Evolutionary conservation across 257 asterid species (phyloP).

Genomic region (Solanum virginianum): DNA sequence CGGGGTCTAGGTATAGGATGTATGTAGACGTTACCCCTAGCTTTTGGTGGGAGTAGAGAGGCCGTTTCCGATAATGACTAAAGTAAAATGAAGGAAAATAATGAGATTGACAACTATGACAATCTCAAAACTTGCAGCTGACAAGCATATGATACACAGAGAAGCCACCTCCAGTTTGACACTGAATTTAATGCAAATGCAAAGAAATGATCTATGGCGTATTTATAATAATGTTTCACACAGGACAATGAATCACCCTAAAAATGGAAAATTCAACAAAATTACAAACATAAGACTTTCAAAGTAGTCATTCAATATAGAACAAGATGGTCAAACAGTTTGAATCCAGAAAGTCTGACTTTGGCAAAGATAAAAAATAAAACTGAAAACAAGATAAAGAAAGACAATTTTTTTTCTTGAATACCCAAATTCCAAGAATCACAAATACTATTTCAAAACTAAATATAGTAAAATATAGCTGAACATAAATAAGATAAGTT

Average conservation of each 20-base stretch:
- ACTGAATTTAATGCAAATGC: not conserved
- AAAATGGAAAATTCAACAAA: slow-evolving; percentile 25
- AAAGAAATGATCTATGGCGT: not conserved
- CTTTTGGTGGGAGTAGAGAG: too few relatives aligned
- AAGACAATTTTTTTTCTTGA: not conserved
- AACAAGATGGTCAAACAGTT: slow-evolving; percentile 21
- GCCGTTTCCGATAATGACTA: too few relatives aligned
- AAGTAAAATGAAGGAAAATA: not conserved
- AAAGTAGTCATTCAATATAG: slow-evolving; percentile 15
- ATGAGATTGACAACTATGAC: not conserved
- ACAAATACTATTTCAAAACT: too few relatives aligned
- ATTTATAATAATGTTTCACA: slow-evolving; percentile 1
- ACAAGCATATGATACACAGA: not conserved
- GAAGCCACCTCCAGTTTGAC: not conserved
- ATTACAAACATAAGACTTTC: slow-evolving; percentile 8
- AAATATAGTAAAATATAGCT: not conserved
- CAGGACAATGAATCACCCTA: slow-evolving; percentile 15
- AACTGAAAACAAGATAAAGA: not conserved
- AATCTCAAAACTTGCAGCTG: not conserved
- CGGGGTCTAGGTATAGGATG: too few relatives aligned
- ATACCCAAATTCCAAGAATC: not conserved
- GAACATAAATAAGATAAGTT: not conserved
- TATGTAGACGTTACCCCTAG: too few relatives aligned
- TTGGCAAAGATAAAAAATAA: not conserved
- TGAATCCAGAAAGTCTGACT: slow-evolving; percentile 44